Percentiles rank a stretch among this genome's conserved stretches.
Evolutionary conservation across 331 rosid species (phyloP).

Genomic region (Malus hybrid): DNA sequence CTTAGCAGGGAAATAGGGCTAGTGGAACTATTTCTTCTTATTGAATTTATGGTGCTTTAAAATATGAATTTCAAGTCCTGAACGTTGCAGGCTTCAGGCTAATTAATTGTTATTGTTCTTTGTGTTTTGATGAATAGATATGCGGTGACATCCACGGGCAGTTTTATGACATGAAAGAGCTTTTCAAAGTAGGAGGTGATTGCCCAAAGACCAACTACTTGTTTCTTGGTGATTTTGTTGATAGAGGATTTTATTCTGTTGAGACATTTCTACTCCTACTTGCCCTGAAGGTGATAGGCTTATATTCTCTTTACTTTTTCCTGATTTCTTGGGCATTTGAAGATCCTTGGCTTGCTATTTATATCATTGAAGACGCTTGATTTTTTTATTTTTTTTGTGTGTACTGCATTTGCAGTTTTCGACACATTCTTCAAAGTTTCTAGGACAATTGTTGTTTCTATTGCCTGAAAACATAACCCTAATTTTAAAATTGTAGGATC

Average conservation of each 20-base stretch:
- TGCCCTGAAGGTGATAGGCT: slow-evolving; percentile 71
- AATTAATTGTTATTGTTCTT: neutral
- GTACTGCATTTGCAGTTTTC: neutral
- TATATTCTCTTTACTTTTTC: neutral
- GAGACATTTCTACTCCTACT: slow-evolving; percentile 92
- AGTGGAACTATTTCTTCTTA: neutral
- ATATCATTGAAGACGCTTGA: neutral
- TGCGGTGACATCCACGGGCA: slow-evolving; percentile 99
- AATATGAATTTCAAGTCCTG: neutral
- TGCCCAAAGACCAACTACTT: slow-evolving; percentile 95
- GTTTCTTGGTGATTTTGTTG: slow-evolving; percentile 98
- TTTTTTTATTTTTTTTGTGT: neutral
- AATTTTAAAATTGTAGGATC: neutral
- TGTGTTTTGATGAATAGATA: slow-evolving; percentile 42
- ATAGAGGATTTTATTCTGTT: slow-evolving; percentile 89
- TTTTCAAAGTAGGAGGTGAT: slow-evolving; percentile 97
- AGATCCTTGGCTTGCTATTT: neutral
- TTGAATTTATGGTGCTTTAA: neutral
- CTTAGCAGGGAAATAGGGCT: neutral
- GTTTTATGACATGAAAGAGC: slow-evolving; percentile 98
- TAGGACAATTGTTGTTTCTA: neutral
- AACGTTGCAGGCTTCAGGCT: slow-evolving; percentile 17
- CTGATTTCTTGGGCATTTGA: neutral
- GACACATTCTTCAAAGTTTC: neutral
- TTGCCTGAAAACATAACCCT: neutral